Evolutionary conservation across 208 protist species (phyloP), one percentile per base, ranked within the genome.

Genomic region (Histomonas meleagridis): DNA sequence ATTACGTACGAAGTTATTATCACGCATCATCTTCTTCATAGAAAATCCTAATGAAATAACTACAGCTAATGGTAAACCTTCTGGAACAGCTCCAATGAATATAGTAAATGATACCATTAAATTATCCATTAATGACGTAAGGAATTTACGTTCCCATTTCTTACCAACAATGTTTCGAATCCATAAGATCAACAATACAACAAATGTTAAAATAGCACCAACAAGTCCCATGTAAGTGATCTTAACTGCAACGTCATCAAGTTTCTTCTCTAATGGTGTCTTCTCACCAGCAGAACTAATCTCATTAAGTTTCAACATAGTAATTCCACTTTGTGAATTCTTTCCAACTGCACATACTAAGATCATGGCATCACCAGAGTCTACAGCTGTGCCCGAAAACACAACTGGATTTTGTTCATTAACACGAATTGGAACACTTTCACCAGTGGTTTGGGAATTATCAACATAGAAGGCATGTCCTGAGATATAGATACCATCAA

Each of bases 41-140:
- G 76, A 86, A 43, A 86, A 86, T 43, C 76, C 76, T 3, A 97
- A 94, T 18, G 93, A 94, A 40, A 95, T 93, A 35, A 95, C 95
- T 0, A 97, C 94, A 23, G 95, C 94, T 3, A 96, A 91, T 1
- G 94, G 91, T 0, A 97, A 90, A 60, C 95, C 96, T 93, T 97
- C 95, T n/a, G 96, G 96, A 38, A 97, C 95, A 32, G 76, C 76
- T 18, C 76, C 76, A 55, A 86, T 86, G 46, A 86, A 86, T 26
- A 86, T 86, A 32, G 76, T 86, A 86, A 86, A 51, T 12, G 76
- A 40, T 38, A 86, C 76, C 76, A 86, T 86, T 43, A 86, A 43
- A 48, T 86, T 46, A 9, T 86, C 76, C 53, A 91, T 65, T 0
- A 69, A 28, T 32, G 28, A 26, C 18, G 55, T 46, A 12, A 91